Conservation (phyloP, 768 basidiomycete genomes). For the Heimioporus sp. region DNA sequence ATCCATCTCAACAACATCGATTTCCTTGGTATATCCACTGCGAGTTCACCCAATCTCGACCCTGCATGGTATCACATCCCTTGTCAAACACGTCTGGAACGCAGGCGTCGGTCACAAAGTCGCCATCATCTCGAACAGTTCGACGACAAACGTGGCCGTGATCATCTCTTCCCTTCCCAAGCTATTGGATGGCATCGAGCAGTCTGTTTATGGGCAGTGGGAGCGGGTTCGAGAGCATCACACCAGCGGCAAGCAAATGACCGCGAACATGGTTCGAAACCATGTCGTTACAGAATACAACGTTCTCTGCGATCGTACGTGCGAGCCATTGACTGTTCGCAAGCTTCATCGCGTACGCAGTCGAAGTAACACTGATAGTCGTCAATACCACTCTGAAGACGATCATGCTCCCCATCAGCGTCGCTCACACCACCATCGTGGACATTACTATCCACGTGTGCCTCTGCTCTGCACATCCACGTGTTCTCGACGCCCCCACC, state of each 20-base stretch:
- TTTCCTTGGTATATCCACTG: conserved; percentile 83
- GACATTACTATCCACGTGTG: conserved; percentile 49
- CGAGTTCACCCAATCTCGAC: conserved; percentile 48
- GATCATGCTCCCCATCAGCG: conserved; percentile 82
- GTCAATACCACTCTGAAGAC: conserved; percentile 66
- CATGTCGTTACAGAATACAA: too few relatives aligned
- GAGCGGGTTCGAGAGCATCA: conserved; percentile 78
- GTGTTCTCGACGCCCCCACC: too few relatives aligned
- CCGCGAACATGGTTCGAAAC: too few relatives aligned
- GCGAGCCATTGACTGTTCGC: background rate
- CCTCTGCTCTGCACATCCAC: too few relatives aligned
- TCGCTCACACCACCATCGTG: conserved; percentile 83
- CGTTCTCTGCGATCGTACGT: conserved; percentile 77
- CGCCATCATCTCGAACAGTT: conserved; percentile 73
- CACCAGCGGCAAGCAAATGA: conserved; percentile 70
- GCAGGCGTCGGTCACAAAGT: conserved; percentile 67
- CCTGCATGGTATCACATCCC: conserved; percentile 64
- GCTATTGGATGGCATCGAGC: conserved; percentile 45
- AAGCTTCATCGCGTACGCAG: conserved; percentile 31
- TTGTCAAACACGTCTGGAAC: conserved; percentile 48
- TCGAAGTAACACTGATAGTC: conserved; percentile 83
- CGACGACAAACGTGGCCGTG: conserved; percentile 80
- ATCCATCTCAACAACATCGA: conserved; percentile 60
- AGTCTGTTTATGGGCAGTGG: conserved; percentile 88
- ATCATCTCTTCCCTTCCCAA: conserved; percentile 61